Evolutionary conservation across 345 rosid species (phyloP).

Genomic region (Nasturtium officinale): DNA sequence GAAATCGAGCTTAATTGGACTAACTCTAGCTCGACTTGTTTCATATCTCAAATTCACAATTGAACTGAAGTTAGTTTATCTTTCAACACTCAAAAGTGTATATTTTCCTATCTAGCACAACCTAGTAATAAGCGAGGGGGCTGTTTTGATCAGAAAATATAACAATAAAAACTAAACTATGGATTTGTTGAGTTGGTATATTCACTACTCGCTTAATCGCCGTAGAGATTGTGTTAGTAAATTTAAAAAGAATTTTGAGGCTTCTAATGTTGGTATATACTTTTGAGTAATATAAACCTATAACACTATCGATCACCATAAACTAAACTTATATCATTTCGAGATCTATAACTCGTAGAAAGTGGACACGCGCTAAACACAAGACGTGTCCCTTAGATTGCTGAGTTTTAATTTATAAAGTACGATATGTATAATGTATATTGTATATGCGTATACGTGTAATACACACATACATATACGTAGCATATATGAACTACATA

Average conservation of each 20-base stretch:
- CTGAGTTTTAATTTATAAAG: not conserved
- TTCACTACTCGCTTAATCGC: not conserved
- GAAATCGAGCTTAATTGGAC: not conserved
- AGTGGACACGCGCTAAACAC: conserved; percentile 6
- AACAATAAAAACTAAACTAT: not conserved
- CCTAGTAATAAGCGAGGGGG: not conserved
- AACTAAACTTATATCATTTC: not conserved
- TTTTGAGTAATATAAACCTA: not conserved
- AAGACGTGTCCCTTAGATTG: conserved; percentile 5
- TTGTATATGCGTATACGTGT: not conserved
- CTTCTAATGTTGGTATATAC: not conserved
- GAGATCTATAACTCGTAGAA: not conserved
- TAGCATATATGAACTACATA: conserved; percentile 13
- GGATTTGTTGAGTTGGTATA: not conserved
- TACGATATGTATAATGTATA: not conserved
- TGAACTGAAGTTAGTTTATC: not conserved
- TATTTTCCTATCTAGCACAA: not conserved
- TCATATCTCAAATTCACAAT: not conserved
- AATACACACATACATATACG: conserved; percentile 11
- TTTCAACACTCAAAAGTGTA: not conserved
- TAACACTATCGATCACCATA: not conserved
- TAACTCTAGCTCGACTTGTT: not conserved
- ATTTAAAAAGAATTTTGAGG: not conserved
- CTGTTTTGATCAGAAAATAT: not conserved
- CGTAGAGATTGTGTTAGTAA: not conserved